Evolutionary conservation across 805 yeast genomes (phyloP).

Genomic region (Peterozyma toletana): DNA sequence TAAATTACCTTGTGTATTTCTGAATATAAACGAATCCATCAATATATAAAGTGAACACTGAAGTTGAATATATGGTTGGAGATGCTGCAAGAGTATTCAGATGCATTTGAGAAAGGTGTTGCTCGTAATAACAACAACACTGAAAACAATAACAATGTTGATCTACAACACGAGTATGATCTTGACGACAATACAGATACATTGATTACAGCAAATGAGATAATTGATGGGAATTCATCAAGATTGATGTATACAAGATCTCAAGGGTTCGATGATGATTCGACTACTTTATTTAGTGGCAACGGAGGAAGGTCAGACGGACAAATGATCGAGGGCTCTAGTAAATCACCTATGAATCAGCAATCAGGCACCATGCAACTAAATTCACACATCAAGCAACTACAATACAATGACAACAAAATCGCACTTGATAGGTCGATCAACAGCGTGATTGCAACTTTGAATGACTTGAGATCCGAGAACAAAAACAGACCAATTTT

Average conservation of each 20-base stretch:
- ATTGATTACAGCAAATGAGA: conserved; percentile 35
- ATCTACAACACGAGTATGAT: conserved; percentile 11
- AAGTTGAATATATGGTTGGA: too few species aligned
- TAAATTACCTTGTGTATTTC: too few species aligned
- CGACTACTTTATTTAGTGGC: conserved; percentile 5
- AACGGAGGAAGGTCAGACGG: conserved; percentile 9
- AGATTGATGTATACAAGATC: conserved; percentile 26
- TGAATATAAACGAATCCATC: too few species aligned
- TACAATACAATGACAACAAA: conserved; percentile 70
- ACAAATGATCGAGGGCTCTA: conserved; percentile 28
- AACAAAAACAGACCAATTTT: conserved; percentile 55
- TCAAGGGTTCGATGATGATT: conserved; percentile 14
- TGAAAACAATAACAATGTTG: conserved; percentile 7
- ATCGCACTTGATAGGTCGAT: conserved; percentile 58
- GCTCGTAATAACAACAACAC: conserved; percentile 1
- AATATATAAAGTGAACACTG: too few species aligned
- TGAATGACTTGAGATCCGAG: conserved; percentile 46
- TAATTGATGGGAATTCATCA: conserved; percentile 27
- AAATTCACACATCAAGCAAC: conserved; percentile 54
- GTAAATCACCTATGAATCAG: conserved; percentile 23
- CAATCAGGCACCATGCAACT: conserved; percentile 20
- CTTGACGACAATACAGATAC: conserved; percentile 28
- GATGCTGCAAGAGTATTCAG: too few species aligned
- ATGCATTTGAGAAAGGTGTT: too few species aligned
- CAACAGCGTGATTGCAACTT: conserved; percentile 39